Evolutionary conservation across 345 rosid genomes (phyloP), one percentile per base, ranked within the genome.

Genomic region (Ceriops zippeliana): DNA sequence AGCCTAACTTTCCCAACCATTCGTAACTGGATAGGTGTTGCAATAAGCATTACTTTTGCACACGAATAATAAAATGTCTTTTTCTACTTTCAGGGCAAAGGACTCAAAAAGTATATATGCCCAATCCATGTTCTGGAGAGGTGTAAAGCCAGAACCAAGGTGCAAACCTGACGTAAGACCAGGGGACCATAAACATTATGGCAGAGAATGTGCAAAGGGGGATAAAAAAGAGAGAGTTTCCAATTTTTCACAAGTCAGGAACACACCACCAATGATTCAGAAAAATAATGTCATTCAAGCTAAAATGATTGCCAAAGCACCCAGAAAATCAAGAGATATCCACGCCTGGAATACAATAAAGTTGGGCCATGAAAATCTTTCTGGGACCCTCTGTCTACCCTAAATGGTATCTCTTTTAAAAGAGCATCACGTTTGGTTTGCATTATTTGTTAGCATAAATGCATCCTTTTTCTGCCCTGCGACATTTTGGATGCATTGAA

Each of bases 341-440:
- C 5, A 58, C 47, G 16, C 6, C 27, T 47, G 21, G 63, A 49
- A 24, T 15, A 51, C 1, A 42, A 42, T 16, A 15, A 5, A 53
- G 58, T 66, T 61, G 58, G 69, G 66, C 66, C 3, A 35, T 62
- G 21, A 52, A 51, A 63, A 22, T 34, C 58, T 67, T 6, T 71
- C n/a, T 3, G 54, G 37, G 68, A 42, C 73, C 60, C 4, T 21
- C 6, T 6, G 76, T 62, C 34, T 38, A 5, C 32, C 30, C 52
- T 46, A 57, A 42, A 20, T 24, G n/a, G 5, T 20, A 19, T 4
- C 32, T 58, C 19, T 13, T 34, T 6, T 26, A 32, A 46, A 59
- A 60, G 21, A 35, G 68, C 61, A 78, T 69, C 53, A 52, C 46
- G 1, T 17, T 57, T 75, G 64, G 65, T 75, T 56, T 70, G 19